These are phyloP conservation scores for Aspergillus cavernicola DNA, from an alignment of 495 filamentous ascomycete genomes.

Conservation along the genomic window DNA sequence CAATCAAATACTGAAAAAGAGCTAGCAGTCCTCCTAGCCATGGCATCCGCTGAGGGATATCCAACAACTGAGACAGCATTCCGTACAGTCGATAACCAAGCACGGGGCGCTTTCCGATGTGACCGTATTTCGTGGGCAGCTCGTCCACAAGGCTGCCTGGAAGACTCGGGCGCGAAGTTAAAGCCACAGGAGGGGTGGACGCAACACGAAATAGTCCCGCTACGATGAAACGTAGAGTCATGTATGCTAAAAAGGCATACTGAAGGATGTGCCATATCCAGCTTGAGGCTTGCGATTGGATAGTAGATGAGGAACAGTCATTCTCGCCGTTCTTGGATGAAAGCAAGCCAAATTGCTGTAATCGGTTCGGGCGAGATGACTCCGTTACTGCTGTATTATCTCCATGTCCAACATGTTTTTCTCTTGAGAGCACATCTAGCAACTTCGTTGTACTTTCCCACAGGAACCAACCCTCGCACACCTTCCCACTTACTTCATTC, in stretches of 20 bases:
- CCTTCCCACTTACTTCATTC: conserved; percentile 67
- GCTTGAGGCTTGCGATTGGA: conserved; percentile 31
- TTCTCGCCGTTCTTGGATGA: conserved; percentile 26
- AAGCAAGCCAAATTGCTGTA: conserved; percentile 49
- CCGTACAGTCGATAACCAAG: conserved; percentile 69
- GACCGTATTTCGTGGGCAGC: conserved; percentile 47
- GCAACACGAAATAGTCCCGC: conserved; percentile 45
- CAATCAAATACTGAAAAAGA: conserved; percentile 65
- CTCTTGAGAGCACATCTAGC: conserved; percentile 32
- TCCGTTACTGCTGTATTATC: conserved; percentile 20
- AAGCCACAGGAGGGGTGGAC: conserved; percentile 26
- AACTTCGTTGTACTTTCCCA: conserved; percentile 75
- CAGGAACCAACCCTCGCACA: conserved; percentile 80
- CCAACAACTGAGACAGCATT: conserved; percentile 63
- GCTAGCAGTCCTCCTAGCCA: conserved; percentile 73
- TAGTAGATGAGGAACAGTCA: conserved; percentile 14
- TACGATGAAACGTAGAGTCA: conserved; percentile 60
- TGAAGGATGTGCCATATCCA: conserved; percentile 71
- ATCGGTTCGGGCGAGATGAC: conserved; percentile 27
- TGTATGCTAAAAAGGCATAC: conserved; percentile 60
- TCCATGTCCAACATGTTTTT: conserved; percentile 20
- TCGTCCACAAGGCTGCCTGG: conserved; percentile 17
- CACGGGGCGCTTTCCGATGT: conserved; percentile 59
- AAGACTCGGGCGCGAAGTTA: conserved; percentile 25
- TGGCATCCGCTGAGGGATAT: conserved; percentile 75